Conservation (phyloP, 2,329 filamentous ascomycete genomes). For the Talaromyces sp. region DNA sequence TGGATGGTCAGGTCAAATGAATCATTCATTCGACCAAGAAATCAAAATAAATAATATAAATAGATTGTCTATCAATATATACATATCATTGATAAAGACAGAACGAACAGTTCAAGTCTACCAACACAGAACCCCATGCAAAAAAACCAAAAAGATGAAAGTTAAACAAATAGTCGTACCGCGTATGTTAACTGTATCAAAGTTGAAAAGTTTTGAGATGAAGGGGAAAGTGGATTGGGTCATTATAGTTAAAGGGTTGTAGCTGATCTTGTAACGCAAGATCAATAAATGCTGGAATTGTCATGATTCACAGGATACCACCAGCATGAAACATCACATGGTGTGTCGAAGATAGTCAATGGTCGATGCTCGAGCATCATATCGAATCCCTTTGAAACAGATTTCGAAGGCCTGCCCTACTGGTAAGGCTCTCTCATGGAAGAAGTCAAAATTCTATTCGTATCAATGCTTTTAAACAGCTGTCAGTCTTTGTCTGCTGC, state of each 20-base stretch:
- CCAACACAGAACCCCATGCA: constrained; percentile 4
- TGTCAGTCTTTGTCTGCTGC: background rate
- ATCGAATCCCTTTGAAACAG: background rate
- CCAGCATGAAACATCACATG: background rate
- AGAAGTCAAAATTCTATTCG: background rate
- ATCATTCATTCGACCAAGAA: background rate
- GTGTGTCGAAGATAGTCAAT: background rate
- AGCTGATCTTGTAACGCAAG: background rate
- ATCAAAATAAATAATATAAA: background rate
- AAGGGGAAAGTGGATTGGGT: background rate
- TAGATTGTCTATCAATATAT: constrained; percentile 11
- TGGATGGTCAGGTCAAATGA: background rate
- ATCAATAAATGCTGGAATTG: background rate
- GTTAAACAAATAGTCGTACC: constrained; percentile 2
- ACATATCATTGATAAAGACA: background rate
- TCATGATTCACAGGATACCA: background rate
- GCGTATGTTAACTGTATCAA: background rate
- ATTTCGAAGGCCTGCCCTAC: background rate
- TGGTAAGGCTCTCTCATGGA: background rate
- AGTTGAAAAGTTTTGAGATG: background rate
- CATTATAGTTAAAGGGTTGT: background rate
- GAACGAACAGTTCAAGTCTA: background rate
- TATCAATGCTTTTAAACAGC: background rate
- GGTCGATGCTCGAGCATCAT: background rate
- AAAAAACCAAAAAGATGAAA: background rate